These are phyloP conservation scores for Venturia pyrina DNA, from an alignment of 2,329 filamentous ascomycete genomes.

Conservation along the genomic window DNA sequence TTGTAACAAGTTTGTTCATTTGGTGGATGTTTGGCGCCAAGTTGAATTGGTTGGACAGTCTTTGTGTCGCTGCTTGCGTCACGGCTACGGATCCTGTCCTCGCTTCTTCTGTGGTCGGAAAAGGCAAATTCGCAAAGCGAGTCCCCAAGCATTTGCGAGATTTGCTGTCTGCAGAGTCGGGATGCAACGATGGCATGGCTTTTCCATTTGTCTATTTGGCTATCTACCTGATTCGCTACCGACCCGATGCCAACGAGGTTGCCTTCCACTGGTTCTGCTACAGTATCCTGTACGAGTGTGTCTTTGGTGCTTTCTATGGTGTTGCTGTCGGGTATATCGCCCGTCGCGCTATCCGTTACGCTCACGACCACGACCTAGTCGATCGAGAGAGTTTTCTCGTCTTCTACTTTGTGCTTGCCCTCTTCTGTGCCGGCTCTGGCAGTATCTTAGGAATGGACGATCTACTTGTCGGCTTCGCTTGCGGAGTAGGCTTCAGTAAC, in stretches of 20 bases:
- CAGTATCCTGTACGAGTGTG: constrained; percentile 88
- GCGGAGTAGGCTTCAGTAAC: constrained; percentile 97
- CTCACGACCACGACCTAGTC: constrained; percentile 76
- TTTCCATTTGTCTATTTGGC: constrained; percentile 95
- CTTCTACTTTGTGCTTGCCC: constrained; percentile 93
- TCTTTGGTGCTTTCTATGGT: constrained; percentile 84
- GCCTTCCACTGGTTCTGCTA: constrained; percentile 80
- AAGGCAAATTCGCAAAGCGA: constrained; percentile 96
- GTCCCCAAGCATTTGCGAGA: constrained; percentile 97
- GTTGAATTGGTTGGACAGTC: constrained; percentile 79
- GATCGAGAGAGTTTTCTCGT: constrained; percentile 96
- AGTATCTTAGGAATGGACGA: constrained; percentile 89
- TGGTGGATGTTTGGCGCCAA: constrained; percentile 74
- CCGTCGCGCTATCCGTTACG: constrained; percentile 78
- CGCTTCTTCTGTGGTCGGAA: constrained; percentile 94
- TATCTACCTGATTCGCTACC: constrained; percentile 79
- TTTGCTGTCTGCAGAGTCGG: constrained; percentile 87
- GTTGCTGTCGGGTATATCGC: constrained; percentile 82
- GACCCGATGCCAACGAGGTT: constrained; percentile 57
- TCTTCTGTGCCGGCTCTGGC: constrained; percentile 92
- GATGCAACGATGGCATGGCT: constrained; percentile 99
- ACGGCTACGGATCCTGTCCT: constrained; percentile 95
- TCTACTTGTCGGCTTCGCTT: constrained; percentile 85
- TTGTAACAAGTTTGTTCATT: constrained; percentile 83
- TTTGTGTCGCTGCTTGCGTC: constrained; percentile 82